Percentiles rank a stretch among this genome's conserved stretches.
Conservation (phyloP, 176 grass and related monocot genomes). For the Echinochloa phyllopogon region DNA sequence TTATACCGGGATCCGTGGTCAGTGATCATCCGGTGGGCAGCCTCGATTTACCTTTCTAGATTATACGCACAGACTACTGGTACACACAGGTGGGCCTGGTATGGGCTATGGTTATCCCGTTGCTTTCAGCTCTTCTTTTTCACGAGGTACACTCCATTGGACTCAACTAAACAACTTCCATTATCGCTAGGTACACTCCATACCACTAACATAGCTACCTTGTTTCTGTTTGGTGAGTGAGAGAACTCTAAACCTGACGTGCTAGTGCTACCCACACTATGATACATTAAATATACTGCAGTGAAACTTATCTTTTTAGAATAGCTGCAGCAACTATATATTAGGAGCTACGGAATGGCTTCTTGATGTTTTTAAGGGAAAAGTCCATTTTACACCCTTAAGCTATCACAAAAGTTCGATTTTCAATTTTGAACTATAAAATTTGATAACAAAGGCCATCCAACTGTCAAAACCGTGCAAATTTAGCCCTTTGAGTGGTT, state of each 20-base stretch:
- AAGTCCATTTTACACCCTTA: too few species aligned
- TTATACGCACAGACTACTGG: not conserved
- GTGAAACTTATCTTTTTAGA: too few species aligned
- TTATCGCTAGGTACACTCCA: not conserved
- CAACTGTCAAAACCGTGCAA: too few species aligned
- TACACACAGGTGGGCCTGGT: not conserved
- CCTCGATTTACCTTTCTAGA: not conserved
- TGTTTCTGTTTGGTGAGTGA: not conserved
- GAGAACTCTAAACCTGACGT: not conserved
- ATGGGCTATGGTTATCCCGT: not conserved
- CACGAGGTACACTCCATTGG: not conserved
- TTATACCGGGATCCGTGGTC: too few species aligned
- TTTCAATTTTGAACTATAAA: too few species aligned
- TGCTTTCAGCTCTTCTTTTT: conserved; percentile 31
- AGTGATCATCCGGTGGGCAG: not conserved
- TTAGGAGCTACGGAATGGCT: too few species aligned
- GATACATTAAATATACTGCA: not conserved
- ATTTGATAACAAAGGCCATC: too few species aligned
- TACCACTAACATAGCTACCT: not conserved
- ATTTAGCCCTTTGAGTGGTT: too few species aligned
- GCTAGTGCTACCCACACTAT: not conserved
- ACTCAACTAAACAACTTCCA: not conserved
- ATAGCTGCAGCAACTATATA: too few species aligned
- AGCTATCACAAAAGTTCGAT: too few species aligned
- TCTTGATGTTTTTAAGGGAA: too few species aligned